A percentile compares a stretch with the other conserved stretches of the same genome.
Evolutionary conservation across 495 filamentous ascomycete genomes (phyloP).

Genomic region (Xylaria bambusicola): DNA sequence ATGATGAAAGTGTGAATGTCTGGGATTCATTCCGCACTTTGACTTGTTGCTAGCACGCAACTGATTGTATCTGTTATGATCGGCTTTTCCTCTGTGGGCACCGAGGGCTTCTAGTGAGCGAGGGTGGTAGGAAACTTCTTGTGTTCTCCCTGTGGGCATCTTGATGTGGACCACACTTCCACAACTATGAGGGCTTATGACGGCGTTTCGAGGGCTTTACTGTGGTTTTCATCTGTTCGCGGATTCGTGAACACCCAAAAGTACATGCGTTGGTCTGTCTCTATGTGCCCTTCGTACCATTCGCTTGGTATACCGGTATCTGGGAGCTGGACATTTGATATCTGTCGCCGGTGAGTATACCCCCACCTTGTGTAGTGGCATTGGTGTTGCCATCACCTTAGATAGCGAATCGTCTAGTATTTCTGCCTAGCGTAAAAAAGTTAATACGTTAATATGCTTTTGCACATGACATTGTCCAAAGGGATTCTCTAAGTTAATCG

Average conservation of each 20-base stretch:
- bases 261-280: constrained; percentile 1
- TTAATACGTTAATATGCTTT: too few relatives aligned
- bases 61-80: constrained; percentile 21
- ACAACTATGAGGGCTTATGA: constrained; percentile 36
- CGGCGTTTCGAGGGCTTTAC: constrained; percentile 31
- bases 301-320: neutral
- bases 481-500: too few relatives aligned
- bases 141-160: constrained; percentile 37
- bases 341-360: constrained; percentile 20
- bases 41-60: neutral
- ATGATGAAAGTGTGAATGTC: constrained; percentile 17
- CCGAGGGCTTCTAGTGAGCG: constrained; percentile 41
- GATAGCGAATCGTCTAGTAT: too few relatives aligned
- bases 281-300: neutral
- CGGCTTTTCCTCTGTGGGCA: constrained; percentile 49
- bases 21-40: constrained; percentile 19
- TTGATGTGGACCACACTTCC: constrained; percentile 47
- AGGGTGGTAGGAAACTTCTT: constrained; percentile 48
- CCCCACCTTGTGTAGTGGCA: constrained; percentile 3
- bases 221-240: constrained; percentile 16
- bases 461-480: too few relatives aligned
- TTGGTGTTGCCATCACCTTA: neutral
- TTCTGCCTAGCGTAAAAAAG: too few relatives aligned
- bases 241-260: neutral
- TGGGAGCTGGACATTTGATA: constrained; percentile 11